Conservation (phyloP, 2,329 filamentous ascomycete genomes). For the Magnaporthiopsis incrustans region DNA sequence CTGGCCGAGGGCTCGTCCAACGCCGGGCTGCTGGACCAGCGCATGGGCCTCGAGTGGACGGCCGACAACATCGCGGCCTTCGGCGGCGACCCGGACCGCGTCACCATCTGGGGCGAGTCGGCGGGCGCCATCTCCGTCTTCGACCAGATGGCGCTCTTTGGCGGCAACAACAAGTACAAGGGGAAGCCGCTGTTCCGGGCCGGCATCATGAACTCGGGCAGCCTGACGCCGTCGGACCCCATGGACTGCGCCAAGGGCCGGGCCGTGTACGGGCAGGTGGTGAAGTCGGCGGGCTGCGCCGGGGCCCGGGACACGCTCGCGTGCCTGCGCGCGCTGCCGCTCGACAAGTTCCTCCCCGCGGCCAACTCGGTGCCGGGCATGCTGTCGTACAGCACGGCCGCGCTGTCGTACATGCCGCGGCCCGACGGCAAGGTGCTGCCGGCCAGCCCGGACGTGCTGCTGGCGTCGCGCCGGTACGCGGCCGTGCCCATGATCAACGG, state of each 20-base stretch:
- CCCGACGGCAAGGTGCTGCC: constrained; percentile 59
- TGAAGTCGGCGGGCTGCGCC: constrained; percentile 53
- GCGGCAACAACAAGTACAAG: constrained; percentile 67
- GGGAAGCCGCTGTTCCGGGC: constrained; percentile 66
- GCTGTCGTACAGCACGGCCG: constrained; percentile 58
- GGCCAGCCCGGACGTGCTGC: constrained; percentile 53
- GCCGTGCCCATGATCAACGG: constrained; percentile 51
- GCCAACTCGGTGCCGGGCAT: constrained; percentile 63
- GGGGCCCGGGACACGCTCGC: constrained; percentile 47
- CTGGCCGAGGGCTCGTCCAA: constrained; percentile 60
- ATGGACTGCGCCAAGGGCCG: constrained; percentile 62
- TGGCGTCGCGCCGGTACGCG: constrained; percentile 38
- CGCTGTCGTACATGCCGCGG: constrained; percentile 66
- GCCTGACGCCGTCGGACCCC: constrained; percentile 49
- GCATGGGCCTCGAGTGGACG: constrained; percentile 66
- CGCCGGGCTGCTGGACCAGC: constrained; percentile 64
- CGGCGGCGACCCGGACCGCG: constrained; percentile 69
- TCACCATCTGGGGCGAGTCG: constrained; percentile 72
- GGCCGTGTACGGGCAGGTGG: constrained; percentile 54
- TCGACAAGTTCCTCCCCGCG: constrained; percentile 54
- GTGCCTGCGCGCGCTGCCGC: constrained; percentile 56
- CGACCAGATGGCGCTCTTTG: constrained; percentile 68
- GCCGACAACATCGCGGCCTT: constrained; percentile 70
- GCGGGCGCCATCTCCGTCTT: constrained; percentile 66
- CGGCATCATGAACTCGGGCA: constrained; percentile 71